phyloP scores from a whole-genome alignment of 495 filamentous ascomycete species.

The Annulohypoxylon bovei region DNA sequence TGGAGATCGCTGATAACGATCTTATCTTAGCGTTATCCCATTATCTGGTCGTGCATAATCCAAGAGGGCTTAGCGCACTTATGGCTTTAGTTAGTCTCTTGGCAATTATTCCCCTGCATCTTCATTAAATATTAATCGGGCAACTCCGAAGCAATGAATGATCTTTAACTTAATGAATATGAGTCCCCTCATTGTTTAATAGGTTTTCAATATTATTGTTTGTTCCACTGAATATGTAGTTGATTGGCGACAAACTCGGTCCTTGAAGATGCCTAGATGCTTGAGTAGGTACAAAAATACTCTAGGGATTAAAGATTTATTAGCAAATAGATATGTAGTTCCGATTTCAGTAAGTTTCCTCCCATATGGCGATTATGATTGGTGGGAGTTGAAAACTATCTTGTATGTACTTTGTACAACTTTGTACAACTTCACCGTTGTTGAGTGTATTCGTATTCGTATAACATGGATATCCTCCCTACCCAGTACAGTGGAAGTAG shows the following conservation, averaged over 20 bases:
- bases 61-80: neutral
- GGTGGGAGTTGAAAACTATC: neutral
- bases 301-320: too few species aligned
- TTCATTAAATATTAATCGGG: neutral
- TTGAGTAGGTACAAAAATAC: too few species aligned
- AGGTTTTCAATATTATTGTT: too few species aligned
- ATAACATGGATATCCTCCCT: neutral
- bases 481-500: neutral
- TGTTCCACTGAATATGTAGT: too few species aligned
- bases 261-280: too few species aligned
- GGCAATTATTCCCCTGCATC: neutral
- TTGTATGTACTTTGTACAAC: too few species aligned
- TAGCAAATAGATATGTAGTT: neutral
- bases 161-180: too few species aligned
- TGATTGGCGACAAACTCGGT: too few species aligned
- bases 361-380: neutral
- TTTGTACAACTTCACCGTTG: too few species aligned
- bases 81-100: neutral
- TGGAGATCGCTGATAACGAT: conserved; percentile 19
- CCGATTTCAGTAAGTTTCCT: neutral
- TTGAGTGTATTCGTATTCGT: neutral
- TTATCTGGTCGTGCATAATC: neutral
- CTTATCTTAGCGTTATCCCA: conserved; percentile 31
- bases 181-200: too few species aligned
- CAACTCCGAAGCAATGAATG: too few species aligned